Evolutionary conservation across 345 rosid species (phyloP), one percentile per base, ranked within the genome.

Genomic region (Physaria fendleri): DNA sequence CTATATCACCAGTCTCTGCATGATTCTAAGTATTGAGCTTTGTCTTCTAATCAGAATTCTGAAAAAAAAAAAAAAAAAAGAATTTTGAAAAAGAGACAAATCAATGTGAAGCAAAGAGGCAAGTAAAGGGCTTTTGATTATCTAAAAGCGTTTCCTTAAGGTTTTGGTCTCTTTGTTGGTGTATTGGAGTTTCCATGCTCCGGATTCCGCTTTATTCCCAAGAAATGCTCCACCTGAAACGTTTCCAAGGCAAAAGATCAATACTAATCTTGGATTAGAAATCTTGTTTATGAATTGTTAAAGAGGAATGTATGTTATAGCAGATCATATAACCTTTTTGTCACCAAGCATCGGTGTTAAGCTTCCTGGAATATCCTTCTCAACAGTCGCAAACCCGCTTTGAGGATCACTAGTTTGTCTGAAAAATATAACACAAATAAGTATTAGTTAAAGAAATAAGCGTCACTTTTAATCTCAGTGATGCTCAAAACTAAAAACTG

Each of bases 311-410:
- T 28, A 21, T 8, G 3, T 24, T 35, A 59, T 33, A 16, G 34
- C 3, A 39, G 46, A 41, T 25, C 22, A 44, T 30, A 43, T 76
- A 56, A 80, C 98, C 95, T 91, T 88, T 74, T 77, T 80, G 74
- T 84, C 89, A 48, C 98, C 96, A 35, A 91, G 95, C 98, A 91
- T 88, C 11, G 96, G 95, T 18, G 97, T 90, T 70, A 88, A 75
- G 56, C 85, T 77, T 52, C 96, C 98, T 0, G 84, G 87, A 71
- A 78, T 56, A 66, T 84, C 96, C 75, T 85, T 88, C 84, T 88
- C 95, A 53, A 85, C 90, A 23, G 92, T 85, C 41, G 87, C 96
- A 70, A 85, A 85, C 21, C 96, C 90, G 21, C 90, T 87, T 34
- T 82, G 74, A 27, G 91, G 91, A 82, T 93, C 99, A 71, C 97